Evolutionary conservation across 768 basidiomycete species (phyloP), one percentile per base, ranked within the genome.

Genomic region (Brasilioporus rufonigricans): DNA sequence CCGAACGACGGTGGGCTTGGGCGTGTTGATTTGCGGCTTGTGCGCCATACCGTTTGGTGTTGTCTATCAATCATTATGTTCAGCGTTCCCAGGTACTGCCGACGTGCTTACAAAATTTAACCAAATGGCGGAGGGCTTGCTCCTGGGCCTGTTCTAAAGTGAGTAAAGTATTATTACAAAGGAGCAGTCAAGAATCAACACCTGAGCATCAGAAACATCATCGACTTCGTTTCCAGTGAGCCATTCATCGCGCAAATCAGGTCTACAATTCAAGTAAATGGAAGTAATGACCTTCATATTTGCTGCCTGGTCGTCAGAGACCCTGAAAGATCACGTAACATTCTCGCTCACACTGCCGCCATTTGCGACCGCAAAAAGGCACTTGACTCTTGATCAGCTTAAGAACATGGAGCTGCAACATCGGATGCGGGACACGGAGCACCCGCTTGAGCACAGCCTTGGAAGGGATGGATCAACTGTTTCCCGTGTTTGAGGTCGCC

Each of bases 271-370:
- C 54, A 98, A 77, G 71, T 99, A 99, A 60, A 99, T 98, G 18
- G 95, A 86, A 10, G 97, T 99, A 62, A 99, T 98, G 52, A 98
- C 91, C 74, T 99, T 98, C 97, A 99, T 99, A 71, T 98, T 99
- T 21, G 93, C 96, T 98, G 14, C 16, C 38, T 29, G 65, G 47
- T 48, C 31, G 33, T 69, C 40, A 69, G 59, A 46, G 48, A 31
- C 3, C n/a, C 26, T 36, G 32, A 43, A 33, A 31, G 4, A n/a
- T 38, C 35, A 49, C 21, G 21, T 19, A 52, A 39, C 49, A 52
- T 49, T 45, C 46, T 47, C 41, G 70, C 83, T 63, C 73, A 97
- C 95, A 89, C 76, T 97, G 94, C 48, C 96, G 80, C 97, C 97
- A 99, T 74, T 96, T 98, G 39, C 96, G 80, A 19, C 96, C 97